These are phyloP conservation scores for Mycena sanguinolenta DNA, from an alignment of 768 basidiomycete genomes.

Conservation along the genomic window DNA sequence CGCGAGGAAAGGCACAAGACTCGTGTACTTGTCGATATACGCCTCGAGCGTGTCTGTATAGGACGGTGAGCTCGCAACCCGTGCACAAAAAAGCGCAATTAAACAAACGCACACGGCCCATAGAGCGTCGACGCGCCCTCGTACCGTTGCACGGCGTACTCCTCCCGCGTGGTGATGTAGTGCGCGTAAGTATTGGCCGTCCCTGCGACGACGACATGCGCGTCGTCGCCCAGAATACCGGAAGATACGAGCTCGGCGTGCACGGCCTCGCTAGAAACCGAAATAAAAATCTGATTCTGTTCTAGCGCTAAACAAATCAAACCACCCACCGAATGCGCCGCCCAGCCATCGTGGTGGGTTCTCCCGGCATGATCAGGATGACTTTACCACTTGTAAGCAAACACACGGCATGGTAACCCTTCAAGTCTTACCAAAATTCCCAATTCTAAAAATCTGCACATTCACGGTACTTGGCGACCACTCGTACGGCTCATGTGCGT, in stretches of 20 bases:
- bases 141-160: constrained; percentile 81
- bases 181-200: constrained; percentile 86
- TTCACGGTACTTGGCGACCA: constrained; percentile 83
- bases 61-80: neutral
- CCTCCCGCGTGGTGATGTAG: constrained; percentile 80
- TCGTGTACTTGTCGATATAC: constrained; percentile 81
- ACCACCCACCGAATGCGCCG: constrained; percentile 73
- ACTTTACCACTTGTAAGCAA: constrained; percentile 51
- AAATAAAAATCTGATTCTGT: neutral
- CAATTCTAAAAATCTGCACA: constrained; percentile 82
- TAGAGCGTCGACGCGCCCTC: constrained; percentile 87
- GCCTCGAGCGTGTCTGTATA: constrained; percentile 78
- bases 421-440: constrained; percentile 66
- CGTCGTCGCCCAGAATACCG: constrained; percentile 73
- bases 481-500: constrained; percentile 74
- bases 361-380: constrained; percentile 81
- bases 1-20: constrained; percentile 70
- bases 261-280: constrained; percentile 67
- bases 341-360: constrained; percentile 87
- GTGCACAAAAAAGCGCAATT: neutral
- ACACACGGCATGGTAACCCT: too few species aligned
- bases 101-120: constrained; percentile 66
- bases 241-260: constrained; percentile 73
- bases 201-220: constrained; percentile 83
- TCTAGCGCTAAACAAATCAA: neutral